Evolutionary conservation across 257 asterid species (phyloP), one percentile per base, ranked within the genome.

Genomic region (Osmanthus fragrans): DNA sequence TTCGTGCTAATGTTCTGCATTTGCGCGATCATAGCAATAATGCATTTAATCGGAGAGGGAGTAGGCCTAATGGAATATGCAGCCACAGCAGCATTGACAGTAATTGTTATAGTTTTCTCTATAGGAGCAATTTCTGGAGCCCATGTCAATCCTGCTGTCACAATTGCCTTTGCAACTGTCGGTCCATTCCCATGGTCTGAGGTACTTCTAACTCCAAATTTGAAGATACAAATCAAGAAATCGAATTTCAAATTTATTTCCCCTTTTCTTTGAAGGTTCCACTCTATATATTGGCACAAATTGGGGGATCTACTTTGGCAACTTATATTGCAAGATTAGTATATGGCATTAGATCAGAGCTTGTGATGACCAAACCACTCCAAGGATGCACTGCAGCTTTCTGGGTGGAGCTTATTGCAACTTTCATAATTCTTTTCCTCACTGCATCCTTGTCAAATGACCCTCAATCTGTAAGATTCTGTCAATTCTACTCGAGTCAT

Each of bases 121-220:
- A 81, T 91, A 18, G 96, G 96, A 63, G 75, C 92, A 42, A 92
- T 92, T 37, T 94, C 99, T 40, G 97, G 99, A 19, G 99, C 97
- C 78, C 99, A 94, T 80, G 84, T 92, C 27, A 92, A 92, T 76
- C 99, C 98, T 69, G 90, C 99, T 21, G 94, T 92, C 36, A 91
- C 97, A 0, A 73, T 94, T 2, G 96, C 99, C 2, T 92, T 90
- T 58, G 98, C 97, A 10, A 21, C 73, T 4, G 86, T 86, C 33
- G 97, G 97, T 23, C 96, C 96, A 9, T 94, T 94, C 60, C 96
- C 97, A 32, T 91, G 96, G 97, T 83, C 89, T 21, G 72, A 86
- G 93, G 97, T 94, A 83, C 27, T 21, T 69, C 47, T 3, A 0
- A 40, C 4, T 40, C 16, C 49, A 40, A 58, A 58, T 58, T 58